phyloP scores from a whole-genome alignment of 768 basidiomycete genomes.

The Lactifluus subvellereus region DNA sequence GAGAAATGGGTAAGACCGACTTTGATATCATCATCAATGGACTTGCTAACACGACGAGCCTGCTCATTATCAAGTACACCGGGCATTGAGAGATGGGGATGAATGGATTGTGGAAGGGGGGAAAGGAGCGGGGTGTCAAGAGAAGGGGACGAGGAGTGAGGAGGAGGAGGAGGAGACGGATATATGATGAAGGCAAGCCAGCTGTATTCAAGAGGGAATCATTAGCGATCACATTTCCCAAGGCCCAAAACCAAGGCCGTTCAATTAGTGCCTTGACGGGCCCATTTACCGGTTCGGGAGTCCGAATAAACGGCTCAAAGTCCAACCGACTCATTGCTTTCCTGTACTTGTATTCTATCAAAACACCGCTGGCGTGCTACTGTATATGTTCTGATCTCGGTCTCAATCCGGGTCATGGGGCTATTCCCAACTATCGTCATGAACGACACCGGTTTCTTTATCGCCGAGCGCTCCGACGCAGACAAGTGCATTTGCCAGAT shows the following conservation, averaged over 20 bases:
- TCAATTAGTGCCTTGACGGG: not conserved
- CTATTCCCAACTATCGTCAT: not conserved
- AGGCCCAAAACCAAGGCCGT: not conserved
- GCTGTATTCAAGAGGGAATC: slow-evolving; percentile 18
- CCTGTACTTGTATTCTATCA: not conserved
- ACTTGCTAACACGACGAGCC: slow-evolving; percentile 43
- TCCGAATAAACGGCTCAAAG: slow-evolving; percentile 3
- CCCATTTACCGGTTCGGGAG: slow-evolving; percentile 1
- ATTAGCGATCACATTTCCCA: slow-evolving; percentile 22
- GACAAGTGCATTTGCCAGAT: slow-evolving; percentile 12
- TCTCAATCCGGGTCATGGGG: not conserved
- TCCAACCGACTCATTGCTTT: not conserved
- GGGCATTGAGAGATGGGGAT: slow-evolving; percentile 9
- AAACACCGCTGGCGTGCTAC: slow-evolving; percentile 3
- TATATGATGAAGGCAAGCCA: slow-evolving; percentile 13
- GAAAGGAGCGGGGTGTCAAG: not conserved
- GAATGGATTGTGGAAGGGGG: not conserved
- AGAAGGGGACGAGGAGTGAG: not conserved
- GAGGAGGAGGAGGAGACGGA: slow-evolving; percentile 4
- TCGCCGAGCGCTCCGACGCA: slow-evolving; percentile 16
- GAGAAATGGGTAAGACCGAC: slow-evolving; percentile 29
- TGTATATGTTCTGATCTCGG: not conserved
- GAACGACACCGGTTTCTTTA: slow-evolving; percentile 4
- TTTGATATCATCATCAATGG: slow-evolving; percentile 54
- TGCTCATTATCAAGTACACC: slow-evolving; percentile 35